Percentiles rank a stretch among this genome's conserved stretches.
phyloP scores from a whole-genome alignment of 371 early-diverging fungal species.

The Mortierella sp. region DNA sequence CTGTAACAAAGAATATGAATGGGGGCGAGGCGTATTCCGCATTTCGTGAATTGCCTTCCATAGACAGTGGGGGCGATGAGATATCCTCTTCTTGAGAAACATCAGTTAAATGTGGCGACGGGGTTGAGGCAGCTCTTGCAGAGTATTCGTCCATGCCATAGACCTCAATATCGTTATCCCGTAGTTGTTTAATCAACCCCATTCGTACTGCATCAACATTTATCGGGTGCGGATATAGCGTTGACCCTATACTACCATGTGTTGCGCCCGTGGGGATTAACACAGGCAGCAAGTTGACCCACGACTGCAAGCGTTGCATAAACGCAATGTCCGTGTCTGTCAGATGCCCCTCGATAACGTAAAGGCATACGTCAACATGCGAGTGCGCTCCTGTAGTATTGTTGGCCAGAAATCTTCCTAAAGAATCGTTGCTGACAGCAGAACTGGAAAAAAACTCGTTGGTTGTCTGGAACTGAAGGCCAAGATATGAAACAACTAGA shows the following conservation, averaged over 20 bases:
- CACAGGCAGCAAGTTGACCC: slow-evolving; percentile 41
- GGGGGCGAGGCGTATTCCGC: slow-evolving; percentile 15
- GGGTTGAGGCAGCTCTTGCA: not conserved
- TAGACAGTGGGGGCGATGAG: slow-evolving; percentile 22
- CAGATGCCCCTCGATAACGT: slow-evolving; percentile 32
- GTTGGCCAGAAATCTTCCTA: slow-evolving; percentile 49
- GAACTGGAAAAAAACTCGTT: slow-evolving; percentile 41
- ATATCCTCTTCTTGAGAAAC: slow-evolving; percentile 16
- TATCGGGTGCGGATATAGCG: not conserved
- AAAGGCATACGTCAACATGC: slow-evolving; percentile 44
- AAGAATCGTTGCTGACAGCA: slow-evolving; percentile 33
- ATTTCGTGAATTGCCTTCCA: not conserved
- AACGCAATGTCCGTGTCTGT: slow-evolving; percentile 25
- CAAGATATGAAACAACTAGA: slow-evolving; percentile 34
- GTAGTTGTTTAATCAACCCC: slow-evolving; percentile 24
- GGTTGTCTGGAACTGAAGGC: slow-evolving; percentile 37
- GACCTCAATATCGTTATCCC: slow-evolving; percentile 23
- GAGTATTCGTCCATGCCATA: slow-evolving; percentile 27
- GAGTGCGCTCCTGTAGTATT: slow-evolving; percentile 45
- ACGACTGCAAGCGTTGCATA: slow-evolving; percentile 31
- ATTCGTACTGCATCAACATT: slow-evolving; percentile 8
- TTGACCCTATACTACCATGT: not conserved
- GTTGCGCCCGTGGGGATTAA: slow-evolving; percentile 5
- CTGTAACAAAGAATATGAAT: slow-evolving; percentile 16
- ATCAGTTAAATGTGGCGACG: slow-evolving; percentile 12